Percentiles rank a stretch among this genome's conserved stretches.
These are phyloP conservation scores for Ceratocystis alfenasii DNA, from an alignment of 2,329 filamentous ascomycete genomes.

Conservation along the genomic window DNA sequence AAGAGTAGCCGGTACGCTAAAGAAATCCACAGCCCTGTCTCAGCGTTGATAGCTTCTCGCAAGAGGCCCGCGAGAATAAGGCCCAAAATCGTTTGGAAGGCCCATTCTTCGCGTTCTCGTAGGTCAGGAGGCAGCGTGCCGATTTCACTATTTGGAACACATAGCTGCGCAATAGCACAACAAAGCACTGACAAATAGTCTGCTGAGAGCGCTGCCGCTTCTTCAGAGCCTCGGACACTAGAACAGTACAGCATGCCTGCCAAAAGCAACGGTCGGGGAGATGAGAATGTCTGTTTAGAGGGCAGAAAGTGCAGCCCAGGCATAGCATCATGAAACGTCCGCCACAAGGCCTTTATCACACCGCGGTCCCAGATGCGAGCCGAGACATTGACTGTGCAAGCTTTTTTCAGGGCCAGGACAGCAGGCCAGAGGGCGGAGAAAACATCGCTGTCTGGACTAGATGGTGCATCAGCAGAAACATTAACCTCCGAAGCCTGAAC, in stretches of 20 bases:
- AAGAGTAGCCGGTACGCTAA: conserved; percentile 34
- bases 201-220: conserved; percentile 30
- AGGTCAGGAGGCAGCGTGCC: conserved; percentile 25
- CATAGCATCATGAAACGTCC: conserved; percentile 35
- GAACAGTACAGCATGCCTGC: conserved; percentile 36
- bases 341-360: conserved; percentile 30
- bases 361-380: conserved; percentile 28
- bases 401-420: conserved; percentile 27
- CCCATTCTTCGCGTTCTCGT: conserved; percentile 30
- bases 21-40: conserved; percentile 36
- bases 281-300: conserved; percentile 33
- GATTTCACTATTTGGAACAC: conserved; percentile 30
- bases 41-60: conserved; percentile 33
- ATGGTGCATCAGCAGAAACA: background rate
- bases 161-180: conserved; percentile 33
- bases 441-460: conserved; percentile 19
- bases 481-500: background rate
- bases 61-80: conserved; percentile 34
- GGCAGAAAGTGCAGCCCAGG: conserved; percentile 36
- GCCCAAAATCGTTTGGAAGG: conserved; percentile 34
- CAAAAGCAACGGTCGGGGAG: conserved; percentile 33
- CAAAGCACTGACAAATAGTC: conserved; percentile 33
- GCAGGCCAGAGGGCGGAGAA: conserved; percentile 28
- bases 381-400: conserved; percentile 25
- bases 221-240: conserved; percentile 29